Conservation (phyloP, 352 stramenopile species). For the Globisporangium lucens region DNA sequence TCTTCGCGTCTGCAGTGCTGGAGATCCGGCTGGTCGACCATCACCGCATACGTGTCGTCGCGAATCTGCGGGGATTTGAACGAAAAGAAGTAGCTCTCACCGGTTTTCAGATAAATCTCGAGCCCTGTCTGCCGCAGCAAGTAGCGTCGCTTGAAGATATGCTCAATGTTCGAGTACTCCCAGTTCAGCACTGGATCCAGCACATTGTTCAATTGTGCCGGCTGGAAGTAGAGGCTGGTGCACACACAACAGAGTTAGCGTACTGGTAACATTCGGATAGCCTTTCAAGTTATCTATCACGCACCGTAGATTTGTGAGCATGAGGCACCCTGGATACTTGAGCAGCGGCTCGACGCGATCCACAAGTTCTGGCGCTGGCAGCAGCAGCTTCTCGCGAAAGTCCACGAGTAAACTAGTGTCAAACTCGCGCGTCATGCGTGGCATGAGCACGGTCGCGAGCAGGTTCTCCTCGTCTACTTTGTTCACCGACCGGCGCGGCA, state of each 20-base stretch:
- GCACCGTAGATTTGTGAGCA: conserved; percentile 70
- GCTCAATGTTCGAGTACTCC: conserved; percentile 65
- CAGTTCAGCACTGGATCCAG: conserved; percentile 84
- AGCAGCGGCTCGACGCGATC: conserved; percentile 89
- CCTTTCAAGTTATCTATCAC: conserved; percentile 35
- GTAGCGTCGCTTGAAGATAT: conserved; percentile 86
- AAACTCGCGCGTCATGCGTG: conserved; percentile 73
- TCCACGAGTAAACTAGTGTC: conserved; percentile 88
- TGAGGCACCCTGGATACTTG: conserved; percentile 89
- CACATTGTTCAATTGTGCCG: conserved; percentile 90
- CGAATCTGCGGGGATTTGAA: conserved; percentile 57
- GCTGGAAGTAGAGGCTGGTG: conserved; percentile 87
- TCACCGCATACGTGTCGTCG: conserved; percentile 82
- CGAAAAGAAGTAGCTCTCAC: conserved; percentile 80
- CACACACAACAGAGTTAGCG: neutral
- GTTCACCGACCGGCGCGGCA: conserved; percentile 53
- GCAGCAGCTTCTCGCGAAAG: conserved; percentile 83
- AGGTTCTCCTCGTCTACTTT: conserved; percentile 83
- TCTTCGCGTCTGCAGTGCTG: conserved; percentile 49
- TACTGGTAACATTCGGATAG: conserved; percentile 93
- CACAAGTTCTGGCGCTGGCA: conserved; percentile 69
- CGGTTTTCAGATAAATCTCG: conserved; percentile 79
- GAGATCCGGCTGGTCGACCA: conserved; percentile 71
- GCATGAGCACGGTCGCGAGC: conserved; percentile 66
- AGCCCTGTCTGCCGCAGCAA: conserved; percentile 87